Evolutionary conservation across 371 early-diverging fungal genomes (phyloP).

Genomic region (Circinella umbellata): DNA sequence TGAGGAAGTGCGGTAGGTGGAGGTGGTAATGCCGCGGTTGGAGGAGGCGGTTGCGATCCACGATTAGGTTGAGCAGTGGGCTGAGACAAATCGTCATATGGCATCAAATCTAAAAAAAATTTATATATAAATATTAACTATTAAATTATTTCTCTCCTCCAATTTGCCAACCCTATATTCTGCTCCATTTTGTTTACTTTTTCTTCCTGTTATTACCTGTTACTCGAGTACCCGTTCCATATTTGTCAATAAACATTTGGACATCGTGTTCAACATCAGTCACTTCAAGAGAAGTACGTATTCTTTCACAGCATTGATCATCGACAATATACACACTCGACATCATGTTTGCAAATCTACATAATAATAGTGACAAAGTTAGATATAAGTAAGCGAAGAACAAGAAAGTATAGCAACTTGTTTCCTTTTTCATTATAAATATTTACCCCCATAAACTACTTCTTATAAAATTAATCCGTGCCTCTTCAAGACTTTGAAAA

Average conservation of each 20-base stretch:
- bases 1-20: conserved; percentile 11
- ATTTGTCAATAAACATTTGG: conserved; percentile 9
- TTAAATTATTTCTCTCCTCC: background rate
- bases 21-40: conserved; percentile 10
- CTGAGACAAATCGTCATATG: conserved; percentile 6
- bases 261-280: conserved; percentile 34
- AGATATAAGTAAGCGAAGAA: background rate
- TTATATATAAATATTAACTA: background rate
- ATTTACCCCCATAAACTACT: conserved; percentile 32
- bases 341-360: conserved; percentile 34
- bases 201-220: conserved; percentile 9
- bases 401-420: background rate
- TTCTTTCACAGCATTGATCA: conserved; percentile 35
- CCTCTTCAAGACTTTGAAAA: conserved; percentile 26
- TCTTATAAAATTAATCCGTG: conserved; percentile 27
- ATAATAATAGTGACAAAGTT: background rate
- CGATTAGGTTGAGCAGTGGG: background rate
- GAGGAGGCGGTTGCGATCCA: conserved; percentile 12
- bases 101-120: background rate
- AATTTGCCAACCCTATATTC: background rate
- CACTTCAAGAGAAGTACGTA: conserved; percentile 27
- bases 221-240: conserved; percentile 13
- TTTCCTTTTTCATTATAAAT: no score
- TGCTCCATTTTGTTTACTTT: no score
- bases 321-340: conserved; percentile 31